phyloP scores from a whole-genome alignment of 106 monocot species.

The Acorus gramineus region DNA sequence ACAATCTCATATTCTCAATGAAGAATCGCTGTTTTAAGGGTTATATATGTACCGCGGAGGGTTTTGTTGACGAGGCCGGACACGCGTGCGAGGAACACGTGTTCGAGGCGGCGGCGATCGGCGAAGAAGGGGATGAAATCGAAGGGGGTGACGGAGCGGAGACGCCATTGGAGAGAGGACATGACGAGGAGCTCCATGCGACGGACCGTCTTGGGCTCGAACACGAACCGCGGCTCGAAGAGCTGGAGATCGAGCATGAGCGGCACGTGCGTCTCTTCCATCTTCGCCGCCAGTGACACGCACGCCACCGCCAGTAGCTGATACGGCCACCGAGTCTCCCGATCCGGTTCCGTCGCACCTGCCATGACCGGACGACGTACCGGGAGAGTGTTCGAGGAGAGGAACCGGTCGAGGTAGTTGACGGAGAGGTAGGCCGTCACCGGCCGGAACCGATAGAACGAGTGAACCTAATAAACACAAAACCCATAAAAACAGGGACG shows the following conservation, averaged over 20 bases:
- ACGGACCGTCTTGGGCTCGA: constrained; percentile 37
- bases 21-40: background rate
- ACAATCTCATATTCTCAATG: background rate
- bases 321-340: constrained; percentile 35
- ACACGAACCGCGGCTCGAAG: constrained; percentile 32
- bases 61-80: constrained; percentile 41
- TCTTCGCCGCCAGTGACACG: constrained; percentile 73
- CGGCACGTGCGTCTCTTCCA: constrained; percentile 72
- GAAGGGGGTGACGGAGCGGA: constrained; percentile 68
- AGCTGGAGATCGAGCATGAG: constrained; percentile 45
- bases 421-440: constrained; percentile 55
- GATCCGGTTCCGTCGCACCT: background rate
- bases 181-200: constrained; percentile 81
- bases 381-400: constrained; percentile 42
- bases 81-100: constrained; percentile 23
- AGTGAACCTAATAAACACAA: constrained; percentile 29
- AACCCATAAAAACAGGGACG: background rate
- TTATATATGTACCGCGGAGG: constrained; percentile 27
- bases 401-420: constrained; percentile 79
- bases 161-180: constrained; percentile 55
- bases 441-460: constrained; percentile 43
- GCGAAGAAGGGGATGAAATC: constrained; percentile 52
- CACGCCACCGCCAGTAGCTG: constrained; percentile 77
- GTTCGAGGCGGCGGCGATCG: background rate
- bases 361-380: constrained; percentile 6